phyloP scores from a whole-genome alignment of 306 rosid genomes.

The Casuarina cunninghamiana region DNA sequence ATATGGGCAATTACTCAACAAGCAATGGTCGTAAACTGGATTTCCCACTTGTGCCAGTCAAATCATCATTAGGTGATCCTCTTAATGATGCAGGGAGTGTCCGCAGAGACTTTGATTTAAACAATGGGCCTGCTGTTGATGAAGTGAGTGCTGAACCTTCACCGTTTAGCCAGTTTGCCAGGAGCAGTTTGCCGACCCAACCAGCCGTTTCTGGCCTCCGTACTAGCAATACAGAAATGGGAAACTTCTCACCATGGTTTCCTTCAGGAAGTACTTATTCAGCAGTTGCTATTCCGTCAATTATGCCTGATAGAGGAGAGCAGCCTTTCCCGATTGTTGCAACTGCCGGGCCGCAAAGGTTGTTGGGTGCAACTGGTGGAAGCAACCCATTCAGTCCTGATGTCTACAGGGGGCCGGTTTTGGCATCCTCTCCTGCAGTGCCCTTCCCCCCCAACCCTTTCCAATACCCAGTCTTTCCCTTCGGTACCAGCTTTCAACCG shows the following conservation, averaged over 20 bases:
- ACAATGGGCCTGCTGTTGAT: constrained; percentile 61
- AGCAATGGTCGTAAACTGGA: constrained; percentile 40
- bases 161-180: constrained; percentile 36
- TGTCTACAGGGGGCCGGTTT: constrained; percentile 51
- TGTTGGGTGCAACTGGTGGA: constrained; percentile 51
- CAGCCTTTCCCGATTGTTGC: constrained; percentile 59
- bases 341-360: constrained; percentile 58
- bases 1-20: constrained; percentile 39
- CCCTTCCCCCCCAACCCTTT: constrained; percentile 52
- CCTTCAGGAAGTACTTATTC: constrained; percentile 63
- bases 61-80: constrained; percentile 33
- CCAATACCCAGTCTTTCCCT: constrained; percentile 63
- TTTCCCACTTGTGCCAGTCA: constrained; percentile 32
- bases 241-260: constrained; percentile 61
- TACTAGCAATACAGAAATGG: constrained; percentile 52
- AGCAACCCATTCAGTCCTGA: constrained; percentile 53
- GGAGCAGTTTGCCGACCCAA: constrained; percentile 47
- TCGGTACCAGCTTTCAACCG: constrained; percentile 57
- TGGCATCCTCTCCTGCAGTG: constrained; percentile 66
- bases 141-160: constrained; percentile 47
- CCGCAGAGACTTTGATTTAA: constrained; percentile 68
- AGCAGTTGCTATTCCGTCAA: constrained; percentile 58
- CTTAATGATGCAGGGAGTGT: constrained; percentile 37
- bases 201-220: constrained; percentile 50
- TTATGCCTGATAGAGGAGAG: constrained; percentile 59